These are phyloP conservation scores for Monosporascus sp. DNA, from an alignment of 2,329 filamentous ascomycete genomes.

Conservation along the genomic window DNA sequence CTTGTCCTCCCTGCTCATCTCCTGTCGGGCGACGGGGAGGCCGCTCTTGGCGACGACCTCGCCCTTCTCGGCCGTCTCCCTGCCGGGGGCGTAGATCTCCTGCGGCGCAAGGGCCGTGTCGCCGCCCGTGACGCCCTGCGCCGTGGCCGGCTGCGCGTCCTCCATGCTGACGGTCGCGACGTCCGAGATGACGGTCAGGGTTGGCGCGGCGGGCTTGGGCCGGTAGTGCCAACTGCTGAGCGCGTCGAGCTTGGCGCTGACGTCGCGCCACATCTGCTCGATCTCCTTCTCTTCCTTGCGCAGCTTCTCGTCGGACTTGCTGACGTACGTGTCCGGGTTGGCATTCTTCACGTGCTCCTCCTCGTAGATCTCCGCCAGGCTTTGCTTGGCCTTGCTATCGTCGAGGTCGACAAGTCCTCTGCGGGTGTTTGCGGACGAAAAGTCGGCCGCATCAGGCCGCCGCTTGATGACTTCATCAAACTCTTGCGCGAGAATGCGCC, in stretches of 20 bases:
- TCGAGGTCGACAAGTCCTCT: conserved; percentile 76
- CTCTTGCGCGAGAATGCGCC: conserved; percentile 80
- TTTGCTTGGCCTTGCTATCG: conserved; percentile 80
- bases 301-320: conserved; percentile 75
- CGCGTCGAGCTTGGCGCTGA: conserved; percentile 76
- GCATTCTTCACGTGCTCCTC: conserved; percentile 77
- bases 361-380: conserved; percentile 90
- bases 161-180: conserved; percentile 92
- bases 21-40: conserved; percentile 71
- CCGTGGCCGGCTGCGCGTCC: conserved; percentile 83
- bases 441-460: conserved; percentile 66
- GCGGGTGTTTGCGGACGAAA: conserved; percentile 50
- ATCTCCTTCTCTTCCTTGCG: conserved; percentile 80
- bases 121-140: conserved; percentile 63
- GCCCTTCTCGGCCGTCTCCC: conserved; percentile 55
- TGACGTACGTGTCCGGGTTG: conserved; percentile 75
- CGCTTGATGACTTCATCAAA: conserved; percentile 89
- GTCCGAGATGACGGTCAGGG: conserved; percentile 81
- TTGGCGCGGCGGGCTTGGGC: conserved; percentile 76
- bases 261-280: conserved; percentile 73
- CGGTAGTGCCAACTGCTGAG: conserved; percentile 94
- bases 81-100: conserved; percentile 82
- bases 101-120: conserved; percentile 83
- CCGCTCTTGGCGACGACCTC: conserved; percentile 76
- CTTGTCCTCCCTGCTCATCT: conserved; percentile 87